Percentiles rank a stretch among this genome's conserved stretches.
Conservation (phyloP, 2,329 filamentous ascomycete genomes). For the Eurotiales sp. region DNA sequence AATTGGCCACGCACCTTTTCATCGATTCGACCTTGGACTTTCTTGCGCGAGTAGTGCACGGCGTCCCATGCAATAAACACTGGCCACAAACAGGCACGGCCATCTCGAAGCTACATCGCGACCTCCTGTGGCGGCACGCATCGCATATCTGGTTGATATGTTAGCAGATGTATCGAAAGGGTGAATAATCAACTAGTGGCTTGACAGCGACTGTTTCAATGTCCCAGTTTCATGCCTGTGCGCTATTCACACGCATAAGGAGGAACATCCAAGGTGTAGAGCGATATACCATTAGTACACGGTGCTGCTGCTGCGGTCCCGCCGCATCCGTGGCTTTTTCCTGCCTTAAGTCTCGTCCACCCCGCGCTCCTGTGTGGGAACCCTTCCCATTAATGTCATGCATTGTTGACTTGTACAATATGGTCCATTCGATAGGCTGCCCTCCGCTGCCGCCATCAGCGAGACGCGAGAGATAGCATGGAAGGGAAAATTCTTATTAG, state of each 20-base stretch:
- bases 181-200: too few species aligned
- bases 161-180: background rate
- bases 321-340: background rate
- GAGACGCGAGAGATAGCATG: too few species aligned
- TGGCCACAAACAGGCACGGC: conserved; percentile 7
- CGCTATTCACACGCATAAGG: too few species aligned
- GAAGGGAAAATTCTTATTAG: too few species aligned
- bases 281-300: conserved; percentile 1
- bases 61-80: conserved; percentile 8
- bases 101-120: conserved; percentile 7
- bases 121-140: conserved; percentile 12
- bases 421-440: too few species aligned
- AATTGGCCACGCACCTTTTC: conserved; percentile 8
- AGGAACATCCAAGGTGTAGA: background rate
- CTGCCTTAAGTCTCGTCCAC: background rate
- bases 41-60: background rate
- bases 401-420: too few species aligned
- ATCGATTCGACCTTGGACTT: conserved; percentile 8
- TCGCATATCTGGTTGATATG: conserved; percentile 6
- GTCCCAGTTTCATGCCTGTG: too few species aligned
- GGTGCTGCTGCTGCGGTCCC: background rate
- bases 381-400: background rate
- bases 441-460: too few species aligned
- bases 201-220: too few species aligned
- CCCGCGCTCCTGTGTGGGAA: background rate